Base-by-base conservation (phyloP, 2,329 filamentous ascomycete species). In the Colletotrichum sidae region DNA sequence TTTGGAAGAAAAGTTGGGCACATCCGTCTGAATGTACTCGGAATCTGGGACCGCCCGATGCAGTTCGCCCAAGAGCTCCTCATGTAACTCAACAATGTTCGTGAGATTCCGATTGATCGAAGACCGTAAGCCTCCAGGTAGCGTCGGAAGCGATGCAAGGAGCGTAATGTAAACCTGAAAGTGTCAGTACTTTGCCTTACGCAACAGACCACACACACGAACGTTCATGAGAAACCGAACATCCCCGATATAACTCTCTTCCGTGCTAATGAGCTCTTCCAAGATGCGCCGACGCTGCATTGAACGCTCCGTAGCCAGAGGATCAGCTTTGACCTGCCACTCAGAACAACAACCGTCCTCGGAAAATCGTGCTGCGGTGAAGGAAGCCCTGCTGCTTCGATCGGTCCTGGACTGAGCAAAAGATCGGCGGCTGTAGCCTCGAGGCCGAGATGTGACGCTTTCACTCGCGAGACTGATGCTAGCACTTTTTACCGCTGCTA, bases 221-320 rank as follows among this genome's bases (percentile, higher is more conserved):
- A 95, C 94, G 78, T 96, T 94, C 75, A 92, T 91, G 65, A 98
- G 82, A 69, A 96, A 93, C 71, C 93, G 93, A 63, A 98, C 78
- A 72, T 97, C 95, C 13, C 90, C 88, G 71, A 98, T 90, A 75
- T 98, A 98, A 72, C 90, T 88, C 74, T 96, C 92, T 76, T 98
- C 96, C 0, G 94, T 97, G 61, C 81, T 86, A 67, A 97, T 88
- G 55, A 98, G 81, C 78, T 98, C 96, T 73, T 96, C 92, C 41
- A 98, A 79, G 44, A 97, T 89, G 67, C 90, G 89, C 12, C 93
- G 88, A 67, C 96, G 88, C 72, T 94, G 91, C 17, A 92, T 78
- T 2, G 93, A 88, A 57, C 94, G 88, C 69, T 89, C 86, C 46
- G 86, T 86, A n/a, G 91, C 89, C 37, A 84, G 88, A 63, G 90